Conservation (phyloP, 306 rosid genomes). For the Prunus padus region DNA sequence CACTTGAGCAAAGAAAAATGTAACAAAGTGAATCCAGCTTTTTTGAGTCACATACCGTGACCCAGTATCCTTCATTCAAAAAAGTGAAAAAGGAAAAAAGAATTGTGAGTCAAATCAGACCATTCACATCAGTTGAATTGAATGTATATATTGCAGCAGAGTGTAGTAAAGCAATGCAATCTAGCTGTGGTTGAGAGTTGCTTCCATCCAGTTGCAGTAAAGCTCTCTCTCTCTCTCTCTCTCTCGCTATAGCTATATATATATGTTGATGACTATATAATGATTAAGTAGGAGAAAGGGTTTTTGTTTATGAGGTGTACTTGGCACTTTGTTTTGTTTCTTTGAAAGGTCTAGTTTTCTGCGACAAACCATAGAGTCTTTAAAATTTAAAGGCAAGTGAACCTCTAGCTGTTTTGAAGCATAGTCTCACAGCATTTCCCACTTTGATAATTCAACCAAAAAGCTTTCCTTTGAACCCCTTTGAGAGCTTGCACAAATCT, state of each 20-base stretch:
- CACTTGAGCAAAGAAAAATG: background rate
- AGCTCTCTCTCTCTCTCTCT: background rate
- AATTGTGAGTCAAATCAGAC: background rate
- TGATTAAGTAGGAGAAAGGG: background rate
- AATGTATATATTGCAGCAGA: background rate
- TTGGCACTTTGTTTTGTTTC: background rate
- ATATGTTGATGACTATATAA: slow-evolving; percentile 2
- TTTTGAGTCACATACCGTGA: background rate
- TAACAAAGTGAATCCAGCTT: background rate
- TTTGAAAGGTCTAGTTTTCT: background rate
- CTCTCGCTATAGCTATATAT: too few species aligned
- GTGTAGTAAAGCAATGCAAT: slow-evolving; percentile 5
- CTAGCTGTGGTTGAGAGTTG: background rate
- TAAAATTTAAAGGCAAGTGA: slow-evolving; percentile 1
- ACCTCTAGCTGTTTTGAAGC: slow-evolving; percentile 2
- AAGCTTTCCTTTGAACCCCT: background rate
- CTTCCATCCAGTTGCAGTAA: background rate
- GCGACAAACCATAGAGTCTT: background rate
- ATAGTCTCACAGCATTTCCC: background rate
- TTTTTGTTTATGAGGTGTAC: slow-evolving; percentile 5
- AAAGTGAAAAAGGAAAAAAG: background rate
- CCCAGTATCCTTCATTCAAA: background rate
- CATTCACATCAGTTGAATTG: background rate
- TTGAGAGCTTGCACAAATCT: background rate
- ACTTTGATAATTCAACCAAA: slow-evolving; percentile 1